Evolutionary conservation across 1,139 yeast genomes (phyloP).

Genomic region (Geotrichum fermentans): DNA sequence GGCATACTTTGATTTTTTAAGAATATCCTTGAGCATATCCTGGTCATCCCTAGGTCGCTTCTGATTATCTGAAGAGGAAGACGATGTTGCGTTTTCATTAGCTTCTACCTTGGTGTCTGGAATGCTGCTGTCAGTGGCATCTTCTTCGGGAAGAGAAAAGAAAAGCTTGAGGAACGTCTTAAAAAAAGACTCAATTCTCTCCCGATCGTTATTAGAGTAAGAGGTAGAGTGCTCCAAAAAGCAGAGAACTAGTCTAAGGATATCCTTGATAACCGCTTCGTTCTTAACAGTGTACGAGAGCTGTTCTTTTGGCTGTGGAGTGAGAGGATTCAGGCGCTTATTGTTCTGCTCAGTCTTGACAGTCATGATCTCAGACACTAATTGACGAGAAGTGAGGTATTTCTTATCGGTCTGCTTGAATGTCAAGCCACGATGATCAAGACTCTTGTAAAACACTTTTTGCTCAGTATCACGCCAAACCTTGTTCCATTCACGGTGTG

Average conservation of each 20-base stretch:
- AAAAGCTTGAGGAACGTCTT: conserved; percentile 64
- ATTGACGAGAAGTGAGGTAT: conserved; percentile 78
- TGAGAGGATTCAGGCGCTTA: conserved; percentile 76
- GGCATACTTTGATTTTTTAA: conserved; percentile 52
- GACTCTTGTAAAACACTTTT: conserved; percentile 84
- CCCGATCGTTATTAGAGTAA: conserved; percentile 79
- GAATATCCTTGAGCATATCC: conserved; percentile 59
- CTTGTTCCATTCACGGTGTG: conserved; percentile 98
- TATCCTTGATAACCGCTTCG: conserved; percentile 64
- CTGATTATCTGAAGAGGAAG: conserved; percentile 26
- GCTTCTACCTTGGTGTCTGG: conserved; percentile 23
- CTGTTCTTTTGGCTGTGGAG: conserved; percentile 84
- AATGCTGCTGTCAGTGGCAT: conserved; percentile 18
- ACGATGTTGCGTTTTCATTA: conserved; percentile 23
- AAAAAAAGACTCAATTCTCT: conserved; percentile 66
- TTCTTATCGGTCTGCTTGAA: conserved; percentile 96
- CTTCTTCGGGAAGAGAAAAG: conserved; percentile 47
- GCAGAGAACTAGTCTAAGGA: conserved; percentile 62
- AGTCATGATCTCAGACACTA: conserved; percentile 86
- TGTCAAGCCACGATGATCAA: conserved; percentile 92
- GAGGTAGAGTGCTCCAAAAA: conserved; percentile 62
- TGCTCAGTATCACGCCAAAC: conserved; percentile 99
- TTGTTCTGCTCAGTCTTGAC: conserved; percentile 83
- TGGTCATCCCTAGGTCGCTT: conserved; percentile 42
- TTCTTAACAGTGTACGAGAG: conserved; percentile 65